These are phyloP conservation scores for Candida ponderosae DNA, from an alignment of 805 yeast genomes.

Conservation along the genomic window DNA sequence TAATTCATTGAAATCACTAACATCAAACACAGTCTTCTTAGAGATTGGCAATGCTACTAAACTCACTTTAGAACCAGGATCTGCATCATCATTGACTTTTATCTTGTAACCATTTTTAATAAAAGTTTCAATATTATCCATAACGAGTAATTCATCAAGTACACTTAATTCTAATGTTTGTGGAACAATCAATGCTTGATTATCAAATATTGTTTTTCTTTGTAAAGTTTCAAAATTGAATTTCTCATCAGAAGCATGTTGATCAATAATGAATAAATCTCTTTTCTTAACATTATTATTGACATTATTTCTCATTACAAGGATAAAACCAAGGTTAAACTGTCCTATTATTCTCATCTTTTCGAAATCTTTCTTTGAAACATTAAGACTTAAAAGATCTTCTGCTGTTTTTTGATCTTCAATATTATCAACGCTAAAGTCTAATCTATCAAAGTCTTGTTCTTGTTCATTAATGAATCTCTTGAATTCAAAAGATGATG, in stretches of 20 bases:
- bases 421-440: slow-evolving; percentile 29
- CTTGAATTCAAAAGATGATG: too few relatives aligned
- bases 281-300: slow-evolving; percentile 21
- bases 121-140: slow-evolving; percentile 51
- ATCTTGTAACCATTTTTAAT: slow-evolving; percentile 73
- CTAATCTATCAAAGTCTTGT: not conserved
- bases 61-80: slow-evolving; percentile 49
- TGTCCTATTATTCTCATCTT: slow-evolving; percentile 84
- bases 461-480: slow-evolving; percentile 1
- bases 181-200: slow-evolving; percentile 64
- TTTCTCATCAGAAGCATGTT: slow-evolving; percentile 97
- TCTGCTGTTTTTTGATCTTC: slow-evolving; percentile 46
- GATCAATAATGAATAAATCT: slow-evolving; percentile 85
- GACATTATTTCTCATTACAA: slow-evolving; percentile 47
- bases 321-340: slow-evolving; percentile 90
- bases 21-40: slow-evolving; percentile 58
- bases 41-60: slow-evolving; percentile 67
- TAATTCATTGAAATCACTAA: slow-evolving; percentile 65
- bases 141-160: slow-evolving; percentile 68
- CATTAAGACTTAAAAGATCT: slow-evolving; percentile 45
- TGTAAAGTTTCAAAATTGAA: slow-evolving; percentile 75
- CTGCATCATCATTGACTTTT: slow-evolving; percentile 36
- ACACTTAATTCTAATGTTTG: slow-evolving; percentile 55
- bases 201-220: slow-evolving; percentile 45
- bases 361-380: slow-evolving; percentile 65